Conservation (phyloP, 805 yeast species). For the Cyberlindnera subsufficiens region DNA sequence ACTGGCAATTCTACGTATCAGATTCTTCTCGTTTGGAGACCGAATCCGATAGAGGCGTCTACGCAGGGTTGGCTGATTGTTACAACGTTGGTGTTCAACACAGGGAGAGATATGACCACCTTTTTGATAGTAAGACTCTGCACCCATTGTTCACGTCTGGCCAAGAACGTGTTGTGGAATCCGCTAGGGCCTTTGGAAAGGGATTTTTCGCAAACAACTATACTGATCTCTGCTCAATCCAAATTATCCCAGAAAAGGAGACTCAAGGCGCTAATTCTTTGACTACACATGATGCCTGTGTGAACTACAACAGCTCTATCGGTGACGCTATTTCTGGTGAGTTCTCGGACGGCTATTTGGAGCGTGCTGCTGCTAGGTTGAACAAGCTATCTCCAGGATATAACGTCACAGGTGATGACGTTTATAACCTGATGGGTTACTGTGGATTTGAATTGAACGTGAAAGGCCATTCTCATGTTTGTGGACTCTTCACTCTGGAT, state of each 20-base stretch:
- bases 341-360: slow-evolving; percentile 33
- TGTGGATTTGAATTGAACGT: slow-evolving; percentile 77
- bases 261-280: slow-evolving; percentile 44
- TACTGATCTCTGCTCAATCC: slow-evolving; percentile 27
- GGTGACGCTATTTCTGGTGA: slow-evolving; percentile 12
- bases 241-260: slow-evolving; percentile 35
- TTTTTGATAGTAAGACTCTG: slow-evolving; percentile 30
- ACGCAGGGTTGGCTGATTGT: slow-evolving; percentile 43
- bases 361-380: slow-evolving; percentile 51
- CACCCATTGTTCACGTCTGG: slow-evolving; percentile 44
- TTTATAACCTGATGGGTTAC: slow-evolving; percentile 45
- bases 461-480: slow-evolving; percentile 59
- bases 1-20: slow-evolving; percentile 45
- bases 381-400: slow-evolving; percentile 48
- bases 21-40: slow-evolving; percentile 36
- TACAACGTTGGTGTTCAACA: slow-evolving; percentile 39
- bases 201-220: slow-evolving; percentile 42
- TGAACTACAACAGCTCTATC: slow-evolving; percentile 26
- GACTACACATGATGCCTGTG: slow-evolving; percentile 42
- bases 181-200: slow-evolving; percentile 40
- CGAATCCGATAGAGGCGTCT: slow-evolving; percentile 31
- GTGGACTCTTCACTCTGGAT: slow-evolving; percentile 60
- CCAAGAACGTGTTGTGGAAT: slow-evolving; percentile 41
- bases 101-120: slow-evolving; percentile 35
- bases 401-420: slow-evolving; percentile 47